A percentile compares a stretch with the other conserved stretches of the same genome.
These are phyloP conservation scores for Penicillium corylophilum DNA, from an alignment of 2,329 filamentous ascomycete species.

Conservation along the genomic window DNA sequence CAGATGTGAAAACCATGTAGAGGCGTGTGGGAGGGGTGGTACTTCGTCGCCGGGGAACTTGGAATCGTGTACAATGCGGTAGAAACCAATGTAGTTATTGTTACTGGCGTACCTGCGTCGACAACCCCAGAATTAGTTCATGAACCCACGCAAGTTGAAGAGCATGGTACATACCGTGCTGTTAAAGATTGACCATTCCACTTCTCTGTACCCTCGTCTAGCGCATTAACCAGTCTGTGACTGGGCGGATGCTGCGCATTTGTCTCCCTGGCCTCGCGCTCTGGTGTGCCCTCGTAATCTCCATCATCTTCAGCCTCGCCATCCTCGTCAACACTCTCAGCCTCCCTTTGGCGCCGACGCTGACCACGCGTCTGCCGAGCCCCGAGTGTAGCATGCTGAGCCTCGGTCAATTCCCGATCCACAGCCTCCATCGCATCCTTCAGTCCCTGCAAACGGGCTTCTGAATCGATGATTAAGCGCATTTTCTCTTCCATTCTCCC, in stretches of 20 bases:
- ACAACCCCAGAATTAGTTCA: slow-evolving; percentile 4
- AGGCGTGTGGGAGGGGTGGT: slow-evolving; percentile 54
- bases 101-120: slow-evolving; percentile 54
- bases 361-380: slow-evolving; percentile 31
- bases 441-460: slow-evolving; percentile 48
- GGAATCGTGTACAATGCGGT: slow-evolving; percentile 61
- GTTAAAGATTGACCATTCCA: slow-evolving; percentile 43
- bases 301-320: slow-evolving; percentile 42
- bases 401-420: slow-evolving; percentile 37
- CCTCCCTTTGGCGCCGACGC: slow-evolving; percentile 11
- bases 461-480: slow-evolving; percentile 58
- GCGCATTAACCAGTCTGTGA: slow-evolving; percentile 36
- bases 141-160: slow-evolving; percentile 20
- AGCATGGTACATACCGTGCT: slow-evolving; percentile 38
- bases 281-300: slow-evolving; percentile 41
- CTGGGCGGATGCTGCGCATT: slow-evolving; percentile 31
- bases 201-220: slow-evolving; percentile 31
- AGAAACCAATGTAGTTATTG: slow-evolving; percentile 62
- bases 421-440: slow-evolving; percentile 47
- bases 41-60: slow-evolving; percentile 54
- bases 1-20: slow-evolving; percentile 62
- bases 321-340: slow-evolving; percentile 25
- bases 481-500: slow-evolving; percentile 58
- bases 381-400: slow-evolving; percentile 29
- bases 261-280: slow-evolving; percentile 35